These are phyloP conservation scores for Pulveroboletus ravenelii DNA, from an alignment of 768 basidiomycete genomes.

Conservation along the genomic window DNA sequence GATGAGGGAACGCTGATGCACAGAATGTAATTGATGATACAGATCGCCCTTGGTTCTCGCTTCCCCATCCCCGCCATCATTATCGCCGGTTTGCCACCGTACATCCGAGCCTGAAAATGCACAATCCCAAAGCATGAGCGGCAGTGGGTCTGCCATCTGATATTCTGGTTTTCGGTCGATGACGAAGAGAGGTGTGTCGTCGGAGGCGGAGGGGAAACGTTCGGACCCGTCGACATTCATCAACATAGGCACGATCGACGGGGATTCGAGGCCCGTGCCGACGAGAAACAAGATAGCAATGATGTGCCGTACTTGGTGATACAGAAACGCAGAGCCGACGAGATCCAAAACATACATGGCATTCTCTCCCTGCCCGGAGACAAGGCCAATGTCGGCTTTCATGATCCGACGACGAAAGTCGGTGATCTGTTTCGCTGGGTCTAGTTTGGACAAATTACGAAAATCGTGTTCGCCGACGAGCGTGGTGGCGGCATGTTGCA, in stretches of 20 bases:
- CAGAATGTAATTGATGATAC: constrained; percentile 49
- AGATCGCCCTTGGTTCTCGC: constrained; percentile 35
- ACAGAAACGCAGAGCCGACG: constrained; percentile 83
- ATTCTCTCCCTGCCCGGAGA: constrained; percentile 34
- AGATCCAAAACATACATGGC: constrained; percentile 70
- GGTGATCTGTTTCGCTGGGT: constrained; percentile 86
- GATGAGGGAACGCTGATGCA: constrained; percentile 58
- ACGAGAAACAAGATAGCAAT: constrained; percentile 88
- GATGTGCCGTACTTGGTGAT: constrained; percentile 95
- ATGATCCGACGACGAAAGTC: constrained; percentile 67
- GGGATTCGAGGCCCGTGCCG: constrained; percentile 73
- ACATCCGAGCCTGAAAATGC: constrained; percentile 63
- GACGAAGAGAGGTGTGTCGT: constrained; percentile 37
- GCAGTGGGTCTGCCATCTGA: constrained; percentile 89
- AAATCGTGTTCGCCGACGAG: constrained; percentile 93
- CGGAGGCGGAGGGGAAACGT: not conserved
- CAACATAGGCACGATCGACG: constrained; percentile 63
- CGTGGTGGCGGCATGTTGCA: constrained; percentile 67
- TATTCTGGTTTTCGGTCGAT: constrained; percentile 81
- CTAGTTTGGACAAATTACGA: constrained; percentile 91
- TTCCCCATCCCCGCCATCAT: constrained; percentile 21
- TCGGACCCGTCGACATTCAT: constrained; percentile 57
- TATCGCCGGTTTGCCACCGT: constrained; percentile 63
- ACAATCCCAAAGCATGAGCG: constrained; percentile 90
- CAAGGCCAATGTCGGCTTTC: constrained; percentile 56